These are phyloP conservation scores for Trypanosomatidae sp. DNA, from an alignment of 208 protist species.

Conservation along the genomic window DNA sequence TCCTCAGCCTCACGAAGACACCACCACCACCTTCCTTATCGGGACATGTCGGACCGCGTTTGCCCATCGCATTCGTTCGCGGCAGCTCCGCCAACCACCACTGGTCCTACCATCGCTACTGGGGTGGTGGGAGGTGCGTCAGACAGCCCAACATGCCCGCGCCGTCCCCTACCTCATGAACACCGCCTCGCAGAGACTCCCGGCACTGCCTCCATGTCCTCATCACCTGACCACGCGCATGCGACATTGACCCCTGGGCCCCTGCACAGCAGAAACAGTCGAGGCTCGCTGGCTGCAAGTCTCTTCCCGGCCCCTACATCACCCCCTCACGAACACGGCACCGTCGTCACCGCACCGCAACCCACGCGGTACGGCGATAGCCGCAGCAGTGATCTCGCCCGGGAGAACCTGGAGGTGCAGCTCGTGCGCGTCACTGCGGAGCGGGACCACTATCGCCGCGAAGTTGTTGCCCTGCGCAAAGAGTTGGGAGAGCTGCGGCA, in stretches of 20 bases:
- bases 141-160: conserved; percentile 23
- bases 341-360: neutral
- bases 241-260: neutral
- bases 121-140: conserved; percentile 15
- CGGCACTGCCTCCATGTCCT: neutral
- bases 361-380: neutral
- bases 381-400: neutral
- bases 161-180: conserved; percentile 23
- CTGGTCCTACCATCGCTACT: neutral
- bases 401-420: conserved; percentile 22
- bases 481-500: conserved; percentile 19
- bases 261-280: conserved; percentile 1
- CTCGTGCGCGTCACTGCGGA: conserved; percentile 27
- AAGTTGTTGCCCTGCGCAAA: conserved; percentile 15
- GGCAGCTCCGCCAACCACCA: neutral
- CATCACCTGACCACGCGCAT: conserved; percentile 2
- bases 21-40: neutral
- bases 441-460: conserved; percentile 28
- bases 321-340: neutral
- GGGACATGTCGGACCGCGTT: neutral
- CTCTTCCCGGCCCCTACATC: neutral
- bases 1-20: neutral
- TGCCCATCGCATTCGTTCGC: neutral
- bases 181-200: conserved; percentile 22
- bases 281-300: neutral